Base-by-base conservation (phyloP, 2,329 filamentous ascomycete species). In the Alternaria triticina region DNA sequence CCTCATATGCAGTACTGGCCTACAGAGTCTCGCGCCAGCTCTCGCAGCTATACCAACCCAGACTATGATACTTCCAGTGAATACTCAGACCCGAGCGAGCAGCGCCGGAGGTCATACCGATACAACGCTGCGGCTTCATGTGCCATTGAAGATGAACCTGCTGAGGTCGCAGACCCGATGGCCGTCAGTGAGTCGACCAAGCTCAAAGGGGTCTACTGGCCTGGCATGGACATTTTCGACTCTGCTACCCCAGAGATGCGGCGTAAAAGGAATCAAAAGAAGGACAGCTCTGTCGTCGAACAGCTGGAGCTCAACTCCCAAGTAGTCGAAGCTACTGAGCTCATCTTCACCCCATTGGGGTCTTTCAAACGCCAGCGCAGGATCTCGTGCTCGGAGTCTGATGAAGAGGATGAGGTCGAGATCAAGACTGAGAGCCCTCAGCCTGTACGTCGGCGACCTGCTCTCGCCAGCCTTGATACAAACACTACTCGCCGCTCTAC, bases 161-260 rank as follows among this genome's bases (percentile, higher is more conserved):
- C 54, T 27, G 74, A 75, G 11, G 33, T 60, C 25, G 57, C 64
- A 23, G 73, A 75, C 23, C 70, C 73, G 22, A 73, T 71, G 57
- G 71, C 71, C 50, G 74, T 74, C 25, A 80, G 76, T 45, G 80
- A 82, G 59, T 75, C 73, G 54, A 83, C 78, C 62, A 87, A 83
- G 72, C 84, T 94, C 57, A 94, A 94, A 77, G 91, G 91, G 3
- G 82, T 90, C n/a, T 83, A 88, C 50, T 93, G 89, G 85, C 89
- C 90, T 3, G 92, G 92, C 17, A 94, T 94, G 91, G 87, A 88
- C 57, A 85, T 93, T n/a, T 94, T 94, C 75, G 92, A 95, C 77
- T 89, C 92, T 57, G 92, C 92, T 5, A 91, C 90, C 5, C 86
- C 89, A 15, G 87, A 90, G 64, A 90, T 91, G 85, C 90, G 88